Conservation (phyloP, 495 filamentous ascomycete genomes). For the Apodospora peruviana region DNA sequence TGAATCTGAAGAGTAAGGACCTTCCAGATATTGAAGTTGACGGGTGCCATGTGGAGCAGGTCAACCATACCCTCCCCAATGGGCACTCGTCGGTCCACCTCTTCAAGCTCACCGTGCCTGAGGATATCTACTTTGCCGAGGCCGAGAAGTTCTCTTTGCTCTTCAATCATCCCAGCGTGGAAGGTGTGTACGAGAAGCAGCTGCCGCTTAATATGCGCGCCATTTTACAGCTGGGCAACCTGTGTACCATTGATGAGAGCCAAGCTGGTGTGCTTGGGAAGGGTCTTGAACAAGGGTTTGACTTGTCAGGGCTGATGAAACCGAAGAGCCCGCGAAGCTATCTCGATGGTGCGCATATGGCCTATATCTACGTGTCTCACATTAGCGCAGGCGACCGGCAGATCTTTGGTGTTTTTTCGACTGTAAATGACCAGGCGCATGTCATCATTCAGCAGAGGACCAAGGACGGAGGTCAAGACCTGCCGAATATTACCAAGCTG, state of each 20-base stretch:
- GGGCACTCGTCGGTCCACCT: constrained; percentile 90
- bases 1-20: constrained; percentile 83
- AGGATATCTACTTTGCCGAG: constrained; percentile 81
- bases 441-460: constrained; percentile 77
- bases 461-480: constrained; percentile 64
- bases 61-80: constrained; percentile 87
- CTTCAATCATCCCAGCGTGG: constrained; percentile 88
- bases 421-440: constrained; percentile 69
- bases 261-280: constrained; percentile 89
- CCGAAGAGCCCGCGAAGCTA: constrained; percentile 66
- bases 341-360: constrained; percentile 59
- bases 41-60: constrained; percentile 84
- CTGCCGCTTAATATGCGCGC: constrained; percentile 79
- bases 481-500: constrained; percentile 87
- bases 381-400: constrained; percentile 84
- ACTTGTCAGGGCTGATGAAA: constrained; percentile 67
- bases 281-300: constrained; percentile 90
- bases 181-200: constrained; percentile 94
- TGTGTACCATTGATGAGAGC: constrained; percentile 91
- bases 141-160: constrained; percentile 72
- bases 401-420: constrained; percentile 90
- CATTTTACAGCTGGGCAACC: constrained; percentile 79
- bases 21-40: constrained; percentile 85
- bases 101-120: constrained; percentile 85
- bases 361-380: constrained; percentile 88